phyloP scores from a whole-genome alignment of 2,329 filamentous ascomycete genomes.

The Stagonosporopsis vannaccii region DNA sequence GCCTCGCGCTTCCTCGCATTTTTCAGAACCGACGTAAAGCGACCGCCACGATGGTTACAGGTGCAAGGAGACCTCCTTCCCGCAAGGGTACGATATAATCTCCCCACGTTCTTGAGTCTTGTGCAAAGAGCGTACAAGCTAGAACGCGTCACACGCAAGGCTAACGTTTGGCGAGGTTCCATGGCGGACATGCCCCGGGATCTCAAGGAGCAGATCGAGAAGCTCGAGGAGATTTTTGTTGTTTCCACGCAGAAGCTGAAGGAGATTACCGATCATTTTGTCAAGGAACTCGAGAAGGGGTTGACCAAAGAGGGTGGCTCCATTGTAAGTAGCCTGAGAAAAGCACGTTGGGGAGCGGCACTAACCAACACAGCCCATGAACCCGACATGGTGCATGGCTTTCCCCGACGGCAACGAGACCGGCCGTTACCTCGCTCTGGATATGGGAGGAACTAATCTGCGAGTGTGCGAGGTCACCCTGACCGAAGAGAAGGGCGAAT shows the following conservation, averaged over 20 bases:
- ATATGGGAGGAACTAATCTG: constrained; percentile 96
- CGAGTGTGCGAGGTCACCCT: constrained; percentile 94
- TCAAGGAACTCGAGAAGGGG: constrained; percentile 85
- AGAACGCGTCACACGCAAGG: constrained; percentile 10
- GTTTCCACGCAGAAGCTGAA: constrained; percentile 83
- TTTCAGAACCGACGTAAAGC: constrained; percentile 9
- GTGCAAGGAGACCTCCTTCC: constrained; percentile 69
- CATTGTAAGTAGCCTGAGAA: constrained; percentile 70
- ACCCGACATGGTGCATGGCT: constrained; percentile 94
- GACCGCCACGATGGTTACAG: constrained; percentile 66
- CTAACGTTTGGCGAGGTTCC: constrained; percentile 68
- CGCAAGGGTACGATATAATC: constrained; percentile 71
- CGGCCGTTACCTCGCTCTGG: constrained; percentile 86
- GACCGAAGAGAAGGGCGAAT: constrained; percentile 86
- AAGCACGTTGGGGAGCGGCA: constrained; percentile 76
- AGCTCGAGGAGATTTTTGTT: constrained; percentile 83
- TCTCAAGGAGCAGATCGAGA: constrained; percentile 80
- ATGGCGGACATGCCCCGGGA: constrained; percentile 90
- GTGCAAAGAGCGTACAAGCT: constrained; percentile 5
- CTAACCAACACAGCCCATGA: constrained; percentile 82
- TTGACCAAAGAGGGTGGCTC: constrained; percentile 86
- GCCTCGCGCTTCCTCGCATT: not conserved
- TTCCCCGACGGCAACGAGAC: constrained; percentile 88
- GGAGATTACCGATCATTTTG: constrained; percentile 87
- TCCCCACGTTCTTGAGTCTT: not conserved